These are phyloP conservation scores for Daldinia loculata DNA, from an alignment of 495 filamentous ascomycete species.

Conservation along the genomic window DNA sequence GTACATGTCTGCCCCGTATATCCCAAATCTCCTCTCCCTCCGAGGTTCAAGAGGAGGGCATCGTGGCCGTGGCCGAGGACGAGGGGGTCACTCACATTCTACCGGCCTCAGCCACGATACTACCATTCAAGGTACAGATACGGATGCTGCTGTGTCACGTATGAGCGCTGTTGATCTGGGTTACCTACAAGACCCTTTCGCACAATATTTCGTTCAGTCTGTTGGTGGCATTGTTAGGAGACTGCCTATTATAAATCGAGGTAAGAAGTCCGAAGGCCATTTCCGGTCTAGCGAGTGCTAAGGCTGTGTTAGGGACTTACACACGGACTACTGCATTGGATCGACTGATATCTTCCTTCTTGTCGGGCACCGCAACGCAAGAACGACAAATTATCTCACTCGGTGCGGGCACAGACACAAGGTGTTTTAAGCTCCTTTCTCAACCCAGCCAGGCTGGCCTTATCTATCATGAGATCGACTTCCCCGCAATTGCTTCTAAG, in stretches of 20 bases:
- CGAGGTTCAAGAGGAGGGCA: constrained; percentile 59
- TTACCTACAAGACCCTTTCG: constrained; percentile 86
- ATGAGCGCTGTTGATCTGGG: constrained; percentile 88
- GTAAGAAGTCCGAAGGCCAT: constrained; percentile 55
- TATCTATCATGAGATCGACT: constrained; percentile 93
- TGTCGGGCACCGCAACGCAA: constrained; percentile 53
- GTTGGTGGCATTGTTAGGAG: constrained; percentile 58
- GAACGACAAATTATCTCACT: constrained; percentile 89
- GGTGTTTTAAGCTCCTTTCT: constrained; percentile 74
- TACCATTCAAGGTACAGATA: constrained; percentile 87
- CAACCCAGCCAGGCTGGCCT: constrained; percentile 52
- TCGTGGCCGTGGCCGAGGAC: constrained; percentile 53
- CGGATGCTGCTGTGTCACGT: constrained; percentile 87
- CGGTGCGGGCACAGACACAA: constrained; percentile 92
- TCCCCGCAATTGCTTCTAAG: constrained; percentile 71
- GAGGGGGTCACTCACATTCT: constrained; percentile 43
- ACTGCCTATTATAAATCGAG: constrained; percentile 92
- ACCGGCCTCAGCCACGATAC: constrained; percentile 49
- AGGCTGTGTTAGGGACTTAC: constrained; percentile 76
- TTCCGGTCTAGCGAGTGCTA: constrained; percentile 34
- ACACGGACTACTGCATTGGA: constrained; percentile 90
- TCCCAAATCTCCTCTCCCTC: constrained; percentile 78
- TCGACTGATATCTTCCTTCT: constrained; percentile 75
- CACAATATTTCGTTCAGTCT: constrained; percentile 67
- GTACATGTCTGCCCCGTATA: constrained; percentile 73